These are phyloP conservation scores for Mycena vulgaris DNA, from an alignment of 768 basidiomycete genomes.

Conservation along the genomic window DNA sequence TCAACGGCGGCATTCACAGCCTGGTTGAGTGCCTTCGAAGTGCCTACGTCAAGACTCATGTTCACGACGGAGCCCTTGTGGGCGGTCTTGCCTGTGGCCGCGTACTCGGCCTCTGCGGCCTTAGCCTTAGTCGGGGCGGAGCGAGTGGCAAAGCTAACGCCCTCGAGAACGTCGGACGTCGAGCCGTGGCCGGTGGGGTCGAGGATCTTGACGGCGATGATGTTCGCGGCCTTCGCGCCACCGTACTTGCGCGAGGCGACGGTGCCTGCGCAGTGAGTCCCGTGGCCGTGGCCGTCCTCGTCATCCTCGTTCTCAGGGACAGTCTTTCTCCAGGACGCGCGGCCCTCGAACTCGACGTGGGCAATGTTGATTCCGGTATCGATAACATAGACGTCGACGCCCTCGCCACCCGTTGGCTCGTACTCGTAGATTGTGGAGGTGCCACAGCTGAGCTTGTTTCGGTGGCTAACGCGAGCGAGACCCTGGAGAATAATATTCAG, in stretches of 20 bases:
- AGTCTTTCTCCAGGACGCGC: constrained; percentile 95
- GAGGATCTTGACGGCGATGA: constrained; percentile 93
- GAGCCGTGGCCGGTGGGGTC: constrained; percentile 95
- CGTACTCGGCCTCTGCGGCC: constrained; percentile 76
- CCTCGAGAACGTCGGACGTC: constrained; percentile 94
- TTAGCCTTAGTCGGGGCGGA: constrained; percentile 68
- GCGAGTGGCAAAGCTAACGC: constrained; percentile 85
- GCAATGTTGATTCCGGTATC: constrained; percentile 92
- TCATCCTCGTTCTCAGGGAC: constrained; percentile 88
- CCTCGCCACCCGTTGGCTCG: constrained; percentile 82
- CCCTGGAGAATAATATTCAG: constrained; percentile 73
- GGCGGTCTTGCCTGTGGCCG: constrained; percentile 79
- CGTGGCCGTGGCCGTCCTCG: constrained; percentile 95
- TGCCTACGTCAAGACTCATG: constrained; percentile 98
- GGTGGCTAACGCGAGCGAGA: constrained; percentile 95
- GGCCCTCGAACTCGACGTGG: constrained; percentile 91
- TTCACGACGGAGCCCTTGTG: constrained; percentile 98
- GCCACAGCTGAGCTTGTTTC: constrained; percentile 77
- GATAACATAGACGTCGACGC: constrained; percentile 92
- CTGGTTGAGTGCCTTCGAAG: constrained; percentile 86
- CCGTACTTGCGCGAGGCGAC: constrained; percentile 95
- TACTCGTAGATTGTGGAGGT: constrained; percentile 91
- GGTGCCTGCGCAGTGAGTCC: constrained; percentile 95
- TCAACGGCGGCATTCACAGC: constrained; percentile 90
- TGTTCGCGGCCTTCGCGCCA: constrained; percentile 93